Base-by-base conservation (phyloP, 495 filamentous ascomycete species). In the Podospora pseudopauciseta region DNA sequence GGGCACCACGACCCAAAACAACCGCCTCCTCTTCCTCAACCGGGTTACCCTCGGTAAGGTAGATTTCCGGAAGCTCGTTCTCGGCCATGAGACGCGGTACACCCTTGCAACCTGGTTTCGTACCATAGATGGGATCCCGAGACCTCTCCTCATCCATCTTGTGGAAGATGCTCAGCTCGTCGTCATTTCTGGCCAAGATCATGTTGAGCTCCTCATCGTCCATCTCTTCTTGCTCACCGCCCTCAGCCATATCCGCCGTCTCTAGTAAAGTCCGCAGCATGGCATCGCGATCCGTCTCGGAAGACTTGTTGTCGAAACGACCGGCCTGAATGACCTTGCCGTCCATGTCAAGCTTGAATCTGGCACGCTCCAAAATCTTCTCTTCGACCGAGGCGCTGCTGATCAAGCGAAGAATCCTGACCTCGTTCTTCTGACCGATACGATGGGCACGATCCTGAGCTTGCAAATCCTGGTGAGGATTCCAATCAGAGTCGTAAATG, bases 401-500 rank as follows among this genome's bases (percentile, higher is more conserved):
- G 78, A 99, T 99, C 54, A 99, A 83, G 72, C 95, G 88, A 70
- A 99, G 81, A 74, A 99, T 99, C 32, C 95, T 91, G 44, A 99
- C 95, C 80, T 99, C 95, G 75, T 99, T 99, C 88, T 99, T 99
- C 78, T 99, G 95, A 63, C 95, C 95, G 71, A 99, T 99, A 89
- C 95, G 95, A 87, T 99, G 95, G 26, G 95, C 95, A 88, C 95
- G 94, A 89, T 99, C 95, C 78, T 99, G 95, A 32, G 95, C 95
- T 80, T 99, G 95, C 76, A 99, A 81, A 90, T 99, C 95, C 80
- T 99, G 95, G 80, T 98, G 95, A 73, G 95, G 95, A 81, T 99
- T 99, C 95, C 95, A 99, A 82, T 99, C 95, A 0, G 95, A 99
- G 79, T 99, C 95, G 79, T 96, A 99, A 71, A 99, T 99, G 75